Evolutionary conservation across 169 alveolate genomes (phyloP), one percentile per base, ranked within the genome.

Genomic region (Babesia bigemina): DNA sequence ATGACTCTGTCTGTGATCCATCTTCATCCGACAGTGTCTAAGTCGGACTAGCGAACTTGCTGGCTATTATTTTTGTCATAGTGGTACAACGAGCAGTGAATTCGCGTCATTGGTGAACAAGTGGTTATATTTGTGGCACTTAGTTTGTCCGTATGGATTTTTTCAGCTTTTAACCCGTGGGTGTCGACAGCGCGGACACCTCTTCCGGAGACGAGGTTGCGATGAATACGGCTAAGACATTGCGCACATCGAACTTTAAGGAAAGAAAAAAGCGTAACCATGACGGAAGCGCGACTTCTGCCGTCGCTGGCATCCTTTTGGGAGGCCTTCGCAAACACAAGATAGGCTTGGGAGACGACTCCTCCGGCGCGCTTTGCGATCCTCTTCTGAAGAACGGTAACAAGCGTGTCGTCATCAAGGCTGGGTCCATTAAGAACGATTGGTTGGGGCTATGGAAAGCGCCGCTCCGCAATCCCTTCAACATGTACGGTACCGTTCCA

Each of bases 401-500:
- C 39, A 53, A 73, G 28, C 62, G 75, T 45, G 49, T 73, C 10
- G 65, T 73, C 21, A 39, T 45, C 22, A 65, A 59, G 57, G 7
- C 53, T 19, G 52, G 47, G 22, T 21, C 45, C 26, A 26, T 67
- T 21, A 67, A 67, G 45, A 33, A 52, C 21, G 76, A 55, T 17
- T 67, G 70, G 70, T 49, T 71, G 7, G 81, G 63, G 13, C 52
- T 67, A 33, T 61, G 75, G 63, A 81, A 72, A 47, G 67, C 52
- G 17, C 61, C 84, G 21, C 42, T 81, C 2, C 56, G 56, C 53
- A 81, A 81, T 48, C 88, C 88, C 16, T 81, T 81, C 65, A 62
- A 73, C 45, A 71, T 45, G 75, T 81, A 81, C 52, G 88, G 88
- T 24, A 70, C 76, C 11, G 52, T 71, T 17, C 85, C 77, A 10